Percentiles rank a stretch among this genome's conserved stretches.
These are phyloP conservation scores for Pleurotus tuoliensis DNA, from an alignment of 768 basidiomycete genomes.

Conservation along the genomic window DNA sequence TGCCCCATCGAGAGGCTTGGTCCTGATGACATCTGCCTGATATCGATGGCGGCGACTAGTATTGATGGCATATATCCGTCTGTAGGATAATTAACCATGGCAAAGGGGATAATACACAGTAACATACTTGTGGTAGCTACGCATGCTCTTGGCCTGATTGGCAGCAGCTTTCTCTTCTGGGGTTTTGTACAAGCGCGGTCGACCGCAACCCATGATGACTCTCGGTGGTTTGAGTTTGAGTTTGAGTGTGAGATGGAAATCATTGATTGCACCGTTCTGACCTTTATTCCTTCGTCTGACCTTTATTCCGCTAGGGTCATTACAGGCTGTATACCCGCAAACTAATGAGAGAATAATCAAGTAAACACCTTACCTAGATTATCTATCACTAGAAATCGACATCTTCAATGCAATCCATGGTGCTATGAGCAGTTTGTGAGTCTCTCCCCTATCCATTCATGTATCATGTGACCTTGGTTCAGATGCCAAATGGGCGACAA, in stretches of 20 bases:
- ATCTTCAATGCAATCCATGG: not conserved
- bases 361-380: not conserved
- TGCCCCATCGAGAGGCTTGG: not conserved
- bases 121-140: slow-evolving; percentile 13
- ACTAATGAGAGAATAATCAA: not conserved
- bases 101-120: not conserved
- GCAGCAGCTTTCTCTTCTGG: slow-evolving; percentile 9
- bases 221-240: not conserved
- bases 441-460: not conserved
- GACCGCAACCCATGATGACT: not conserved
- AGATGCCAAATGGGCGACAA: not conserved
- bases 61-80: not conserved
- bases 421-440: not conserved
- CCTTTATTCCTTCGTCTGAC: not conserved
- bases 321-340: not conserved
- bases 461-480: not conserved
- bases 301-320: not conserved
- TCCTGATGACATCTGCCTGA: not conserved
- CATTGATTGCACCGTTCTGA: not conserved
- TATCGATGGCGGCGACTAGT: not conserved
- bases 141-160: slow-evolving; percentile 13
- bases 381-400: not conserved
- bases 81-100: not conserved
- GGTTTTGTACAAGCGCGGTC: slow-evolving; percentile 8
- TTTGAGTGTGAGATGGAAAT: not conserved